Percentiles rank a stretch among this genome's conserved stretches.
phyloP scores from a whole-genome alignment of 2,329 filamentous ascomycete species.

The Monosporascus cannonballus region DNA sequence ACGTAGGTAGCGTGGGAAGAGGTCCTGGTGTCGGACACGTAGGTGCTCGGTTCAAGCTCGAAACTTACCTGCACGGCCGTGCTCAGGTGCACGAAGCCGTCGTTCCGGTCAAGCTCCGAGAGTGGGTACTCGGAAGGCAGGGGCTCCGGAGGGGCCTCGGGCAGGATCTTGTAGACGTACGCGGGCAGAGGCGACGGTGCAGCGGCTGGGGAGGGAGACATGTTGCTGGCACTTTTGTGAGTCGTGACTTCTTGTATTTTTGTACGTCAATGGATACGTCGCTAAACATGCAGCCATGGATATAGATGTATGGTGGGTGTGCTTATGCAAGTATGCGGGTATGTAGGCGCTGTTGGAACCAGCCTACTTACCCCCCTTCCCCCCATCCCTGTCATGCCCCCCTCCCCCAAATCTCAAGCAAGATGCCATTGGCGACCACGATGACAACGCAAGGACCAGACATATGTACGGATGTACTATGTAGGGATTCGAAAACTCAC shows the following conservation, averaged over 20 bases:
- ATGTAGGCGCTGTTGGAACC: no score
- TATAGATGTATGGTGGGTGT: no score
- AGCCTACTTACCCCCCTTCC: no score
- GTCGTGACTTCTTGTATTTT: neutral
- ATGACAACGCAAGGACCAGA: no score
- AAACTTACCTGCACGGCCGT: constrained; percentile 44
- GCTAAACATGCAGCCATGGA: no score
- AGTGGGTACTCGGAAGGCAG: constrained; percentile 49
- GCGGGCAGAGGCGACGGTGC: constrained; percentile 27
- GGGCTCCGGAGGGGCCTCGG: constrained; percentile 43
- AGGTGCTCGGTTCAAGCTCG: neutral
- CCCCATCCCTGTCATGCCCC: no score
- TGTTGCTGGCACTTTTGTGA: neutral
- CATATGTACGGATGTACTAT: no score
- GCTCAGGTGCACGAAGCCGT: constrained; percentile 58
- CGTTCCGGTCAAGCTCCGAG: constrained; percentile 52
- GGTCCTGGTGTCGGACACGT: neutral
- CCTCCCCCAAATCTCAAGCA: no score
- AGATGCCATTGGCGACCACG: no score
- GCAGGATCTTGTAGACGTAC: constrained; percentile 57
- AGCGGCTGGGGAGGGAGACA: neutral
- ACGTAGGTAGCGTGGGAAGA: neutral
- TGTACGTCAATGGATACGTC: no score
- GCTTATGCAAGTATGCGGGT: no score
- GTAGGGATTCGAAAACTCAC: no score